A percentile compares a stretch with the other conserved stretches of the same genome.
Evolutionary conservation across 129 eudicot species (phyloP).

Genomic region (Helianthus tuberosus): DNA sequence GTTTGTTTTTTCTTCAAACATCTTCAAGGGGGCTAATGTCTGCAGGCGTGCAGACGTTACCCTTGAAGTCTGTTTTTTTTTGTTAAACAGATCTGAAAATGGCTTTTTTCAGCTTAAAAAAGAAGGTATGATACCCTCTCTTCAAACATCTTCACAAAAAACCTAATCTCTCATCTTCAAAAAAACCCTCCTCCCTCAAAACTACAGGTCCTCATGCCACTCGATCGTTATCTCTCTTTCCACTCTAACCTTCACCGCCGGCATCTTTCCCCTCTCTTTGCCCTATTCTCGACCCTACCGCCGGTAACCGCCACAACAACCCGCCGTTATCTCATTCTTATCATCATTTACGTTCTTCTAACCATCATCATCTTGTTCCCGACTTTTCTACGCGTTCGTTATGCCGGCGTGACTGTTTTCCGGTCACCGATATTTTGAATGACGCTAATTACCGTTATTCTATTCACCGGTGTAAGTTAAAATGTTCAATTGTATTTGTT

Average conservation of each 20-base stretch:
- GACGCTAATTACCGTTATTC: constrained; percentile 25
- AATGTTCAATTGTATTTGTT: neutral
- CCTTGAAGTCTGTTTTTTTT: no score
- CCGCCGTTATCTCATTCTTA: constrained; percentile 12
- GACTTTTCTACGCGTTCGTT: constrained; percentile 14
- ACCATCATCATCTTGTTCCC: neutral
- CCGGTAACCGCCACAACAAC: constrained; percentile 8
- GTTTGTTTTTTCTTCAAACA: no score
- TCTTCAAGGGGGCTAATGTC: no score
- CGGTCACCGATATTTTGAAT: neutral
- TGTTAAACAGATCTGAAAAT: no score
- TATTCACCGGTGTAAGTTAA: constrained; percentile 48
- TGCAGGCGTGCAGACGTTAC: no score
- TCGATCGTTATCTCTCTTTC: constrained; percentile 17
- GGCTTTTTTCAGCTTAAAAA: no score
- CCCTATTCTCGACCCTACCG: constrained; percentile 17
- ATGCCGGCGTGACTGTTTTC: constrained; percentile 16
- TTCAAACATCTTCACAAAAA: no score
- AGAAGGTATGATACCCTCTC: no score
- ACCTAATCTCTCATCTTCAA: no score
- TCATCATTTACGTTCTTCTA: constrained; percentile 16
- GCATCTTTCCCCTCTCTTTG: constrained; percentile 16
- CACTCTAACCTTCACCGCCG: constrained; percentile 17
- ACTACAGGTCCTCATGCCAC: constrained; percentile 36
- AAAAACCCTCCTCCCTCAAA: no score